Base-by-base conservation (phyloP, 768 basidiomycete species). In the Tephrocybe rancida region DNA sequence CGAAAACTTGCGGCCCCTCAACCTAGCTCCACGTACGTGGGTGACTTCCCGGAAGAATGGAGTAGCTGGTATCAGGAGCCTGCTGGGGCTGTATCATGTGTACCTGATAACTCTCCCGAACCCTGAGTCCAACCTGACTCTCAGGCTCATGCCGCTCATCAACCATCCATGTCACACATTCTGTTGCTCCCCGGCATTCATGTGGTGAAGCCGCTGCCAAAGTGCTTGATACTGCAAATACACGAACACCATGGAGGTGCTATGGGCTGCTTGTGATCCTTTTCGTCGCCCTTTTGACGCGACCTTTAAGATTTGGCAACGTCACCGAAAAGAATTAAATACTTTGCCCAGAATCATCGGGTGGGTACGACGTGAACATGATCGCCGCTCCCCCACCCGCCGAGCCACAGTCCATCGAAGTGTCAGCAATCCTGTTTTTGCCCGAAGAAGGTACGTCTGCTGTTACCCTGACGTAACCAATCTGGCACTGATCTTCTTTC, bases 131-230 rank as follows among this genome's bases (percentile, higher is more conserved):
- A n/a, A n/a, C 44, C 50, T 51, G 50, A 46, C 44, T 39, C 25
- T 87, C 83, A 76, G 82, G 61, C 61, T 77, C 30, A 71, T 75
- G 57, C 70, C 85, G 38, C 65, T 83, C 58, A 84, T 88, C 61
- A 87, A 86, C 66, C 84, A 88, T 59, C 88, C 88, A 16, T 94
- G 92, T n/a, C n/a, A n/a, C 71, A 80, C 78, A 2, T 71, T 91
- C 16, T 94, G 92, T 72, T 79, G 78, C 65, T 75, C 77, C 39
- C 72, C 87, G 35, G 93, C 92, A 9, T 84, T 87, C 5, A 86
- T 89, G 83, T 92, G 91, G 90, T 94, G 92, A 67, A 86, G 87
- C 60, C 89, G 92, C 46, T 94, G 92, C 69, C 88, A 92, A 61
- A 78, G 72, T 44, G 79, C 85, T 1, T 94, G 87, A 87, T 93